phyloP scores from a whole-genome alignment of 331 rosid species.

The Malus hybrid region DNA sequence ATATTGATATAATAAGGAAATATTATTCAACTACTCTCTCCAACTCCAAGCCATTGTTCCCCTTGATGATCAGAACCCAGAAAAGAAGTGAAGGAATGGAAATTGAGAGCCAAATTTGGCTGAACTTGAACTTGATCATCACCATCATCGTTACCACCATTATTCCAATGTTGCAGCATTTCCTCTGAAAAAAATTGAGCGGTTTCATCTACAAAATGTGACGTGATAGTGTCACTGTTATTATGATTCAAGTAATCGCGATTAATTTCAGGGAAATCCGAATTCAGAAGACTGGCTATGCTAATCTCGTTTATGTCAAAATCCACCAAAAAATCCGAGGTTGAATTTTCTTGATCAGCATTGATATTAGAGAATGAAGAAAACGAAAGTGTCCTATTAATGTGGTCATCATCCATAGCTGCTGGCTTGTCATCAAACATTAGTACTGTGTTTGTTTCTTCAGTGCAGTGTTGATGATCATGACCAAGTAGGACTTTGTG shows the following conservation, averaged over 20 bases:
- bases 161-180: background rate
- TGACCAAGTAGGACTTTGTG: background rate
- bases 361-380: background rate
- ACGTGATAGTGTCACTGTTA: background rate
- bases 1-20: background rate
- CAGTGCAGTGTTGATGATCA: background rate
- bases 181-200: background rate
- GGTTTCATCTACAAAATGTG: background rate
- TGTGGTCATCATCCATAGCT: background rate
- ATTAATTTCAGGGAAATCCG: background rate
- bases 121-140: background rate
- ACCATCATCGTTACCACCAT: background rate
- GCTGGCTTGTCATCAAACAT: background rate
- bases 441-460: background rate
- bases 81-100: slow-evolving; percentile 1
- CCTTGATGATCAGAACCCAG: background rate
- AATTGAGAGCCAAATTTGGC: background rate
- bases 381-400: background rate
- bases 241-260: background rate
- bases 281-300: slow-evolving; percentile 9
- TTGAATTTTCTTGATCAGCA: background rate
- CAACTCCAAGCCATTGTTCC: background rate
- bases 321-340: slow-evolving; percentile 4
- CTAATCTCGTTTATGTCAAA: slow-evolving; percentile 7
- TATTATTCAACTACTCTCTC: background rate